Percentiles rank a stretch among this genome's conserved stretches.
Evolutionary conservation across 2,329 filamentous ascomycete species (phyloP).

Genomic region (Amphichorda felina): DNA sequence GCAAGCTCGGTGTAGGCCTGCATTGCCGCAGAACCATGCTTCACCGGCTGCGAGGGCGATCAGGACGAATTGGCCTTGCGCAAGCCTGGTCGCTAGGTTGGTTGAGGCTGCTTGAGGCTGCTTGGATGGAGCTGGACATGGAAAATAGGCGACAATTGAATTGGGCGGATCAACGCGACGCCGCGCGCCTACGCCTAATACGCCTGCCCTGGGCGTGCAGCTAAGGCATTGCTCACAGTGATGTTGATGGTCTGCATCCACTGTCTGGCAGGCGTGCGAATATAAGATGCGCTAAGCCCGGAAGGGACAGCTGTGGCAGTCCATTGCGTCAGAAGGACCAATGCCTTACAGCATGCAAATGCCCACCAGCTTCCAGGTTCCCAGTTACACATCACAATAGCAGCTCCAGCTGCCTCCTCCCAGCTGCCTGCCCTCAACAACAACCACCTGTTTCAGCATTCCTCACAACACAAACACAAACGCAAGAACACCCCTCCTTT

Average conservation of each 20-base stretch:
- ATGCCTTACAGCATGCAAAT: neutral
- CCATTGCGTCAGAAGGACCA: slow-evolving; percentile 2
- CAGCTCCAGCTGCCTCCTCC: neutral
- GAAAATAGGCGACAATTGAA: neutral
- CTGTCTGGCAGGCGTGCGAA: no score
- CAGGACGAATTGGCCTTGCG: neutral
- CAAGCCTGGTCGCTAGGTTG: neutral
- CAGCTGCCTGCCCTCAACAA: neutral
- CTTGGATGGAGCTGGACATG: neutral
- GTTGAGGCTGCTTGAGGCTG: neutral
- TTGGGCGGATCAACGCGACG: slow-evolving; percentile 6
- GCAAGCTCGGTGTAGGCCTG: slow-evolving; percentile 96
- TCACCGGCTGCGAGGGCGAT: slow-evolving; percentile 6
- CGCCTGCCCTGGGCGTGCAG: neutral
- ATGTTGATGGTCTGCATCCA: no score
- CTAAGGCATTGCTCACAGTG: neutral
- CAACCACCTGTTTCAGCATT: no score
- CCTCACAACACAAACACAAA: no score
- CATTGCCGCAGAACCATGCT: slow-evolving; percentile 45
- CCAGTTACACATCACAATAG: neutral
- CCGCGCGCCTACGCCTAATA: slow-evolving; percentile 2
- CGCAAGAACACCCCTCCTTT: no score
- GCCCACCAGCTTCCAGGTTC: neutral
- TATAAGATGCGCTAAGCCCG: slow-evolving; percentile 1
- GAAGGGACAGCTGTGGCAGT: neutral